Conservation (phyloP, 495 filamentous ascomycete species). For the Monascus purpureus region DNA sequence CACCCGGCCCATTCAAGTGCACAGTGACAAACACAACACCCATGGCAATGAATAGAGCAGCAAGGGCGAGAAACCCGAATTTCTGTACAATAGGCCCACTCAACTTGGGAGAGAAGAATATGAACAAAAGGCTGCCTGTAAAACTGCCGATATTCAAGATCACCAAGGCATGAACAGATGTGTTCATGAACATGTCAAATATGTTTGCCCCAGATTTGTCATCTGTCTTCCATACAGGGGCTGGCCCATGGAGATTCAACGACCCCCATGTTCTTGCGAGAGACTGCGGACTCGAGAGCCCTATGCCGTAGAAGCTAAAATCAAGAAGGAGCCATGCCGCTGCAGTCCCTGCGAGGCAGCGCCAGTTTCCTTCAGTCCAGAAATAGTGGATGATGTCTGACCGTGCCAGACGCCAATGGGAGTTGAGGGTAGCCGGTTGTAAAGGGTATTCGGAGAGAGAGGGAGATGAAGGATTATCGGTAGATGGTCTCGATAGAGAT, state of each 20-base stretch:
- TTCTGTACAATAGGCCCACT: conserved; percentile 35
- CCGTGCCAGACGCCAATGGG: conserved; percentile 26
- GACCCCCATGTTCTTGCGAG: conserved; percentile 30
- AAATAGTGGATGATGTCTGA: conserved; percentile 34
- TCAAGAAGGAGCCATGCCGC: conserved; percentile 39
- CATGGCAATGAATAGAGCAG: conserved; percentile 33
- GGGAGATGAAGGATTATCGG: conserved; percentile 3
- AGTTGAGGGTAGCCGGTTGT: conserved; percentile 28
- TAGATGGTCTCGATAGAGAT: conserved; percentile 14
- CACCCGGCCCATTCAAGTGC: conserved; percentile 24
- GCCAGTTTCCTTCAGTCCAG: conserved; percentile 38
- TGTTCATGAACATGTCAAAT: conserved; percentile 26
- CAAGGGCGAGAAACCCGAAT: conserved; percentile 33
- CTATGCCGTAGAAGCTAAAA: conserved; percentile 43
- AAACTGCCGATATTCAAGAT: conserved; percentile 34
- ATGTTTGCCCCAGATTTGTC: conserved; percentile 16
- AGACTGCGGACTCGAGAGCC: conserved; percentile 31
- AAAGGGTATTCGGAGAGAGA: conserved; percentile 7
- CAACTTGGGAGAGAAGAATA: conserved; percentile 28
- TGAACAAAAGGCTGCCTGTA: conserved; percentile 29
- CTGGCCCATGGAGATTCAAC: conserved; percentile 14
- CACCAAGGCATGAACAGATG: conserved; percentile 23
- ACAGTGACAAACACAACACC: conserved; percentile 33
- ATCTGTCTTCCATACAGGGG: conserved; percentile 26
- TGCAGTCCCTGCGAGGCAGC: conserved; percentile 33